These are phyloP conservation scores for Apocynum venetum DNA, from an alignment of 257 asterid species.

Conservation along the genomic window DNA sequence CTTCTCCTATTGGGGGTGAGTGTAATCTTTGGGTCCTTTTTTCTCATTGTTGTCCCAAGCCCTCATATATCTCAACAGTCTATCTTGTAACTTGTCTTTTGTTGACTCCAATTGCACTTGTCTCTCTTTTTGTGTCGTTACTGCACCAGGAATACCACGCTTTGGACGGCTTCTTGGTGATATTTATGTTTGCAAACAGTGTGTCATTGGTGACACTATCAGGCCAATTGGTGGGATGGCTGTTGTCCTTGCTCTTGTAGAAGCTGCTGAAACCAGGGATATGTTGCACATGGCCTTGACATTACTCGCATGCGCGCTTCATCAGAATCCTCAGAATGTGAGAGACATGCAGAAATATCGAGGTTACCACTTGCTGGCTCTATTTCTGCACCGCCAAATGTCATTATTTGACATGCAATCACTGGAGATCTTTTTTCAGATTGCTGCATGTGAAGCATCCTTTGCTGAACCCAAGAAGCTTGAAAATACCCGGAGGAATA, in stretches of 20 bases:
- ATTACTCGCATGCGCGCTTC: conserved; percentile 82
- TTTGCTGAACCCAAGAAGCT: conserved; percentile 82
- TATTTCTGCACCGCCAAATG: conserved; percentile 89
- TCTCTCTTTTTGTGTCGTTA: conserved; percentile 20
- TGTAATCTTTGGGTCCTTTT: conserved; percentile 6
- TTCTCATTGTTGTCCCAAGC: neutral
- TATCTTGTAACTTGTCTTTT: conserved; percentile 7
- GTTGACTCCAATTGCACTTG: conserved; percentile 4
- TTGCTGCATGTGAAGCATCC: conserved; percentile 99
- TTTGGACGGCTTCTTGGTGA: conserved; percentile 95
- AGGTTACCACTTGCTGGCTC: conserved; percentile 95
- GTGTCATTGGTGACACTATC: conserved; percentile 88
- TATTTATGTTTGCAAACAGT: conserved; percentile 78
- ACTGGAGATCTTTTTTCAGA: conserved; percentile 93
- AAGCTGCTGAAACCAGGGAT: conserved; percentile 96
- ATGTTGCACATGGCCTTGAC: conserved; percentile 98
- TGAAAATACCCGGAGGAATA: conserved; percentile 34
- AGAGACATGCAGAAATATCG: conserved; percentile 93
- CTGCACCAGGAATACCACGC: conserved; percentile 86
- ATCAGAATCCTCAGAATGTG: conserved; percentile 95
- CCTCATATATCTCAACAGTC: conserved; percentile 4
- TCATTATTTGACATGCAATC: conserved; percentile 96
- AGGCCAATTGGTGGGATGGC: conserved; percentile 96
- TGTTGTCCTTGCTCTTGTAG: conserved; percentile 92
- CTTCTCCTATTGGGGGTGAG: conserved; percentile 99